Base-by-base conservation (phyloP, 139 green algal genomes). In the Coccomyxa sp. region DNA sequence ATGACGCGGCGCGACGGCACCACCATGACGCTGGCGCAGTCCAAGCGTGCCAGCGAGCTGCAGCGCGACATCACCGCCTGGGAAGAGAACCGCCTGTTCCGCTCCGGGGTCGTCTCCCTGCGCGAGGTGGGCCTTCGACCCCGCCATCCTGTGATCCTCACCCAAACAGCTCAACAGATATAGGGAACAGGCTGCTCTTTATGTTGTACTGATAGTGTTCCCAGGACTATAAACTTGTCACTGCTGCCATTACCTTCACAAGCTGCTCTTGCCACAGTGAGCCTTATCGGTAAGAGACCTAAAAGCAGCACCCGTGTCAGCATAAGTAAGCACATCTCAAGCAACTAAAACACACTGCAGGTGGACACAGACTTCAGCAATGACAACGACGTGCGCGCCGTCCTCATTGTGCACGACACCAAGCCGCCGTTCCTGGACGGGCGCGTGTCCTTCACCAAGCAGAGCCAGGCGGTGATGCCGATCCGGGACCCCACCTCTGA, bases 341-440 rank as follows among this genome's bases (percentile, higher is more conserved):
- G n/a, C n/a, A n/a, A n/a, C n/a, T n/a, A n/a, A n/a, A n/a, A n/a
- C n/a, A n/a, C n/a, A n/a, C n/a, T 79, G 80, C 83, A 93, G 83
- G 85, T 94, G 29, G 91, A 93, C 73, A 83, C 93, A 8, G 92
- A 97, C 77, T 95, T 97, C 74, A 85, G 95, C 38, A 85, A 93
- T 64, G 92, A 98, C 55, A 86, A 93, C 0, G 93, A 98, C 74
- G 77, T 88, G 50, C 84, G 92, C 2, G 89, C 95, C 71, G 78
- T 98, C 74, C 91, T 99, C 85, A 85, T 99, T 64, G 95, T 99
- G 73, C 96, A 99, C 82, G 96, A 99, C 88, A 97, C 94, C 54
- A 94, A 94, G 85, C 96, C 96, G 39, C 96, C 96, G 18, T 99
- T 99, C 86, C 86, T 99, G 74, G 91, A 97, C 39, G 95, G 94